Percentiles rank a stretch among this genome's conserved stretches.
Evolutionary conservation across 2,329 filamentous ascomycete species (phyloP).

Genomic region (Teratosphaeria nubilosa): DNA sequence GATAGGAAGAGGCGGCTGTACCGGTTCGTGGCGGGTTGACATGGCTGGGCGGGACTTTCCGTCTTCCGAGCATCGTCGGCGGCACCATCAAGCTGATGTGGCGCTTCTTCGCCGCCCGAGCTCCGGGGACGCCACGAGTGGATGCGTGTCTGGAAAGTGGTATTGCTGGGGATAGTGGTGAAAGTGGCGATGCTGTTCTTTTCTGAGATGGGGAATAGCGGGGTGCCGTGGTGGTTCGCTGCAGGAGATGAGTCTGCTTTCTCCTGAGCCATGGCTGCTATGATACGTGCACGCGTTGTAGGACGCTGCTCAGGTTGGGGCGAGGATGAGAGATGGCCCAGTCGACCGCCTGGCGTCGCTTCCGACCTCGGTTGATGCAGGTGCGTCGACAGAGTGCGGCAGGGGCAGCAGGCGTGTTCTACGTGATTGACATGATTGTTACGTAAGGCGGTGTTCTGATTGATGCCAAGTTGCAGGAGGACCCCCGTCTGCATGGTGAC

Average conservation of each 20-base stretch:
- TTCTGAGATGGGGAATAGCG: slow-evolving; percentile 36
- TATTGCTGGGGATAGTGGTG: slow-evolving; percentile 23
- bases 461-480: too few species aligned
- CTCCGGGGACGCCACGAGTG: slow-evolving; percentile 10
- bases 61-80: neutral
- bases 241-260: neutral
- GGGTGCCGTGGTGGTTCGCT: slow-evolving; percentile 10
- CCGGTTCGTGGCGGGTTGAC: neutral
- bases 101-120: neutral
- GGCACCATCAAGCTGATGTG: neutral
- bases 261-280: neutral
- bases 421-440: neutral
- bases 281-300: neutral
- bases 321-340: too few species aligned
- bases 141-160: slow-evolving; percentile 12
- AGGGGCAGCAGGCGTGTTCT: neutral
- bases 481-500: too few species aligned
- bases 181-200: slow-evolving; percentile 33
- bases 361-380: neutral
- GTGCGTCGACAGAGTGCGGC: neutral
- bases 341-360: too few species aligned
- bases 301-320: neutral
- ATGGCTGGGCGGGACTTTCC: neutral
- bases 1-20: slow-evolving; percentile 12
- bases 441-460: too few species aligned